Percentiles rank a stretch among this genome's conserved stretches.
Evolutionary conservation across 805 yeast species (phyloP).

Genomic region (Saccharomycopsis schoenii): DNA sequence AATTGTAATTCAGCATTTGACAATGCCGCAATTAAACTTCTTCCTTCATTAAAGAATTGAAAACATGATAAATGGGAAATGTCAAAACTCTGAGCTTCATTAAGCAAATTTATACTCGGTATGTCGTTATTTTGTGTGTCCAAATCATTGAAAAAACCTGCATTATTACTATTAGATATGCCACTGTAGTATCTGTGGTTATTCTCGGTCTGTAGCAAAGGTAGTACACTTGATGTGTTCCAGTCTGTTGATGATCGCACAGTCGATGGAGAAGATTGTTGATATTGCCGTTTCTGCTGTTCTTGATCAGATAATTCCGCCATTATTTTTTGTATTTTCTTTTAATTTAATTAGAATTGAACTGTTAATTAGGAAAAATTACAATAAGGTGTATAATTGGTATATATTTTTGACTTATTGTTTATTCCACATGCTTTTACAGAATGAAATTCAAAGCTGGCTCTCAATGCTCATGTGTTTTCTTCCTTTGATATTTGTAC

Average conservation of each 20-base stretch:
- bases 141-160: neutral
- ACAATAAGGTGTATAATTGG: too few relatives aligned
- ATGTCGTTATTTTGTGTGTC: neutral
- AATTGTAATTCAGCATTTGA: neutral
- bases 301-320: neutral
- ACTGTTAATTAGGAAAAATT: neutral
- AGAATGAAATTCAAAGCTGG: too few relatives aligned
- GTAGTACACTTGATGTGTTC: neutral
- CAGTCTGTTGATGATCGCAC: neutral
- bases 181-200: neutral
- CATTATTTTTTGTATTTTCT: neutral
- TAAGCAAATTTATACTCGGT: neutral
- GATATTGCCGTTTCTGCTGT: neutral
- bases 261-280: neutral
- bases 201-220: neutral
- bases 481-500: too few relatives aligned
- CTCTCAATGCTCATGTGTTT: too few relatives aligned
- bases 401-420: too few relatives aligned
- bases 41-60: neutral
- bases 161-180: neutral
- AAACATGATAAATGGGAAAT: neutral
- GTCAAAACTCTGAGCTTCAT: neutral
- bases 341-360: neutral
- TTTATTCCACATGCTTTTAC: too few relatives aligned
- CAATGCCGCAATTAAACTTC: neutral